Percentiles rank a stretch among this genome's conserved stretches.
phyloP scores from a whole-genome alignment of 139 green algal species.

The Chlamydomonas sp. region DNA sequence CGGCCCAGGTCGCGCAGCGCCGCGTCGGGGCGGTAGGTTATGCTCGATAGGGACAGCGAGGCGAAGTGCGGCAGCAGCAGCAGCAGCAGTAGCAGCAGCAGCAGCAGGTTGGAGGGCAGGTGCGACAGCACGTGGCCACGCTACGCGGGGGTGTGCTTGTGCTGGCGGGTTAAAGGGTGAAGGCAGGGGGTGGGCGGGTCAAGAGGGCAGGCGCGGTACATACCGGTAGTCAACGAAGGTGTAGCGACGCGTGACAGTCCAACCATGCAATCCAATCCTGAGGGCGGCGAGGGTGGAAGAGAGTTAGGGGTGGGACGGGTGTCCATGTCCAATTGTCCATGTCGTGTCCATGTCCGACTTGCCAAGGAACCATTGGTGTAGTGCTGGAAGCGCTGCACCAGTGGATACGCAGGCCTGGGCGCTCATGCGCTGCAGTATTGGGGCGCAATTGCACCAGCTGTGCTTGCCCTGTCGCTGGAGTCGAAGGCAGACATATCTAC shows the following conservation, averaged over 20 bases:
- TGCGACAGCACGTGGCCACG: conserved; percentile 76
- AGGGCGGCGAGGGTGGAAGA: not conserved
- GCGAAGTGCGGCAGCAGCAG: not conserved
- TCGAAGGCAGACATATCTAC: too few relatives aligned
- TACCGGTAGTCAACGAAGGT: too few relatives aligned
- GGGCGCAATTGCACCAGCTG: too few relatives aligned
- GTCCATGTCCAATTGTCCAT: not conserved
- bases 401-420: too few relatives aligned
- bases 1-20: conserved; percentile 58
- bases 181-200: not conserved
- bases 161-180: not conserved
- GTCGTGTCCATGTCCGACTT: too few relatives aligned
- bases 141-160: conserved; percentile 70
- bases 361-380: too few relatives aligned
- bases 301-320: not conserved
- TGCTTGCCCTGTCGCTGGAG: too few relatives aligned
- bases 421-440: too few relatives aligned
- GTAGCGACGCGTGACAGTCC: too few relatives aligned
- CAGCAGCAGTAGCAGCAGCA: conserved; percentile 66
- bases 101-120: conserved; percentile 83
- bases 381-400: too few relatives aligned
- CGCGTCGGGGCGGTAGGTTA: conserved; percentile 27
- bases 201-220: not conserved
- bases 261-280: too few relatives aligned
- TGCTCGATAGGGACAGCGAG: conserved; percentile 1